These are phyloP conservation scores for Entomortierella lignicola DNA, from an alignment of 192 early-diverging fungal genomes.

Conservation along the genomic window DNA sequence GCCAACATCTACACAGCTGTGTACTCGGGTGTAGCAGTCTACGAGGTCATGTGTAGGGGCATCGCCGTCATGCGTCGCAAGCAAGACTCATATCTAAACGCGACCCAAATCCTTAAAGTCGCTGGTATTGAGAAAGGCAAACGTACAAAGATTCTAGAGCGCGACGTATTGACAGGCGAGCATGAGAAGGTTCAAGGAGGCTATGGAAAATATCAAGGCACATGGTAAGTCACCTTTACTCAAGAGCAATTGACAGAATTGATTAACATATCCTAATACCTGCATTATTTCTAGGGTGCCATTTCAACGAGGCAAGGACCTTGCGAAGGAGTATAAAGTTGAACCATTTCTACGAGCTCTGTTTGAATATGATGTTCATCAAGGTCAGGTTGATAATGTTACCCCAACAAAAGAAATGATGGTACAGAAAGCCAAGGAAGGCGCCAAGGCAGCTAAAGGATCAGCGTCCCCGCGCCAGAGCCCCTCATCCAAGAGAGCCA, in stretches of 20 bases:
- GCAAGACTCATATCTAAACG: conserved; percentile 87
- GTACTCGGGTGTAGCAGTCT: conserved; percentile 78
- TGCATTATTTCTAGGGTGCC: conserved; percentile 75
- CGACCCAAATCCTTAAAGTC: conserved; percentile 93
- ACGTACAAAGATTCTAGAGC: conserved; percentile 90
- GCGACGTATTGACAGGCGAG: conserved; percentile 79
- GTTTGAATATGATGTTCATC: conserved; percentile 82
- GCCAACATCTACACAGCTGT: conserved; percentile 64
- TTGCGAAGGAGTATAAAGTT: conserved; percentile 86
- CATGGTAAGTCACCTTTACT: conserved; percentile 65
- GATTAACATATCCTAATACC: background rate
- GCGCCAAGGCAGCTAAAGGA: conserved; percentile 1
- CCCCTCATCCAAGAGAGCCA: conserved; percentile 20
- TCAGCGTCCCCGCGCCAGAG: conserved; percentile 25
- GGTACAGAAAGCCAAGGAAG: conserved; percentile 13
- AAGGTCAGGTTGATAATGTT: conserved; percentile 47
- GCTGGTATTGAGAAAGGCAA: conserved; percentile 88
- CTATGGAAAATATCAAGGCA: conserved; percentile 95
- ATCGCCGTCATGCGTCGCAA: conserved; percentile 85
- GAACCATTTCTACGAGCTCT: conserved; percentile 76
- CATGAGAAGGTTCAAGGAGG: conserved; percentile 98
- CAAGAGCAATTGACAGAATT: background rate
- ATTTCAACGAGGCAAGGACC: conserved; percentile 81
- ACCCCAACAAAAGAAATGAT: conserved; percentile 63
- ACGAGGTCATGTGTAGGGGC: conserved; percentile 78